Evolutionary conservation across 164 flowering plant species (phyloP).

Genomic region (Vitis rupestris): DNA sequence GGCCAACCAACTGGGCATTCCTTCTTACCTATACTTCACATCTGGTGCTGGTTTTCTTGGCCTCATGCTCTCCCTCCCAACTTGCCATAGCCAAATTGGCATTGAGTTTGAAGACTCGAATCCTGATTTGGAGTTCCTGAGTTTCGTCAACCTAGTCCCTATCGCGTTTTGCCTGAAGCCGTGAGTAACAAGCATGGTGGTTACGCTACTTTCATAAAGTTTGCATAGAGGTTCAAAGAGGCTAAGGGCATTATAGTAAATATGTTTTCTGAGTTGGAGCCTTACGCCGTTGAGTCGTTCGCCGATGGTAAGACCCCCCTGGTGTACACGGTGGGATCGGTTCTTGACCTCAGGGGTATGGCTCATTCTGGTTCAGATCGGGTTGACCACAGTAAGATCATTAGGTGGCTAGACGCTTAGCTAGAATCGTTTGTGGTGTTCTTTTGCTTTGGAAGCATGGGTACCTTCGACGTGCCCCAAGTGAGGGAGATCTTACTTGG

Average conservation of each 20-base stretch:
- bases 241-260: constrained; percentile 32
- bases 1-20: constrained; percentile 13
- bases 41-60: constrained; percentile 14
- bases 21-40: constrained; percentile 23
- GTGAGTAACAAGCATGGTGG: constrained; percentile 7
- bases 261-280: constrained; percentile 34
- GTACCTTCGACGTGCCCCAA: too few species aligned
- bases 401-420: too few species aligned
- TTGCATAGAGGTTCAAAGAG: constrained; percentile 15
- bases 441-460: too few species aligned
- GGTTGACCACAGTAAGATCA: too few species aligned
- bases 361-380: too few species aligned
- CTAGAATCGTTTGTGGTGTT: too few species aligned
- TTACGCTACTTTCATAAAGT: constrained; percentile 1
- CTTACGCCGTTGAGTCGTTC: constrained; percentile 13
- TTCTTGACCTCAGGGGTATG: background rate
- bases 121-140: constrained; percentile 6
- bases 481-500: background rate
- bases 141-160: constrained; percentile 19
- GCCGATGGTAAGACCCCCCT: too few species aligned
- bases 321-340: too few species aligned
- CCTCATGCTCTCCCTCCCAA: constrained; percentile 13
- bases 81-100: constrained; percentile 3
- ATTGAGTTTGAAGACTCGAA: constrained; percentile 1
- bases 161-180: constrained; percentile 7